These are phyloP conservation scores for Pyronema domesticum DNA, from an alignment of 495 filamentous ascomycete genomes.

Conservation along the genomic window DNA sequence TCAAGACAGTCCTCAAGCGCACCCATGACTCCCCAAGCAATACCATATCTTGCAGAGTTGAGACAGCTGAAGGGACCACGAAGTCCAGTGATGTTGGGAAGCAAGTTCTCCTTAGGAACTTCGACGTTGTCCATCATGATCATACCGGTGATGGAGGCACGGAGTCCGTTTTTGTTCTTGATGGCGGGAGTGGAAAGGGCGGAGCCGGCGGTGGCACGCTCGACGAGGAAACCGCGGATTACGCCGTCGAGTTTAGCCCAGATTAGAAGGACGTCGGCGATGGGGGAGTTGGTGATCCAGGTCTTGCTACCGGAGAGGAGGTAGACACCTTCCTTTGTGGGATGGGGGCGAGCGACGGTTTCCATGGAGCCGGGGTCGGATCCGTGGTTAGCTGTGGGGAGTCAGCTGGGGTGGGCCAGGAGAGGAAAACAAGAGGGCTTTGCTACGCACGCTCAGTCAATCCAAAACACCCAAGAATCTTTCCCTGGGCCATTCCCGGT, in stretches of 20 bases:
- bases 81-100: conserved; percentile 76
- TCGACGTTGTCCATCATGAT: conserved; percentile 86
- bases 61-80: conserved; percentile 82
- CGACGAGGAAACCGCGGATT: conserved; percentile 86
- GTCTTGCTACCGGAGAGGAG: conserved; percentile 77
- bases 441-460: conserved; percentile 52
- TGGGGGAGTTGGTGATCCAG: conserved; percentile 97
- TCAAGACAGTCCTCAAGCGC: conserved; percentile 79
- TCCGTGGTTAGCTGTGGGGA: conserved; percentile 56
- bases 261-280: conserved; percentile 71
- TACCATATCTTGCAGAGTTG: conserved; percentile 82
- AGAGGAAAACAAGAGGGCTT: background rate
- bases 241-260: conserved; percentile 93
- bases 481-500: conserved; percentile 68
- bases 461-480: conserved; percentile 78
- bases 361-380: conserved; percentile 96
- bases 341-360: conserved; percentile 67
- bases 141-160: conserved; percentile 93
- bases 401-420: background rate
- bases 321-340: conserved; percentile 69
- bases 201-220: conserved; percentile 64
- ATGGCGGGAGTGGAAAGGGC: conserved; percentile 82
- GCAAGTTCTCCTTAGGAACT: conserved; percentile 82
- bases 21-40: conserved; percentile 84
- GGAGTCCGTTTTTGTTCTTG: conserved; percentile 86